Conservation (phyloP, 2,329 filamentous ascomycete genomes). For the Scortechinia acanthostroma region DNA sequence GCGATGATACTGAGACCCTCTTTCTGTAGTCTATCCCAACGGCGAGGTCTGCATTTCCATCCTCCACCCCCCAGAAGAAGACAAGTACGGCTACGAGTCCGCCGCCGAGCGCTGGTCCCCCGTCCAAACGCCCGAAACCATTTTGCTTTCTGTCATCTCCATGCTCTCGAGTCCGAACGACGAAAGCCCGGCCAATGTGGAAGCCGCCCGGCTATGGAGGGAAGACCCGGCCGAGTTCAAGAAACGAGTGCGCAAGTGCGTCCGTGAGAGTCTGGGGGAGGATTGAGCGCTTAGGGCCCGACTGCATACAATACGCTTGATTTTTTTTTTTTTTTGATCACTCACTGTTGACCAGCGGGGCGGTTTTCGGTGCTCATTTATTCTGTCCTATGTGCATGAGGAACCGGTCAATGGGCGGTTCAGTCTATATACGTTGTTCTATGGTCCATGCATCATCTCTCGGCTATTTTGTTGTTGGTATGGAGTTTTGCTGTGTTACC, state of each 20-base stretch:
- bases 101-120: conserved; percentile 67
- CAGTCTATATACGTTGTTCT: too few relatives aligned
- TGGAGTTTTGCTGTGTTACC: too few relatives aligned
- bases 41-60: conserved; percentile 72
- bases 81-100: conserved; percentile 67
- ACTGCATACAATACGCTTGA: too few relatives aligned
- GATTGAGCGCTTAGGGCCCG: too few relatives aligned
- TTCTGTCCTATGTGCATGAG: too few relatives aligned
- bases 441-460: too few relatives aligned
- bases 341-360: too few relatives aligned
- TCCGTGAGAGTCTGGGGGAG: conserved; percentile 52
- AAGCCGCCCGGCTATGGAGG: conserved; percentile 66
- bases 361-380: too few relatives aligned
- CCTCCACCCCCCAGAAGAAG: conserved; percentile 66
- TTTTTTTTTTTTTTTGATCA: too few relatives aligned
- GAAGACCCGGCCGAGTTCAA: conserved; percentile 53
- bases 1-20: background rate
- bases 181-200: conserved; percentile 68
- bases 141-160: conserved; percentile 64
- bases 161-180: conserved; percentile 70
- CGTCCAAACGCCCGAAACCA: conserved; percentile 71
- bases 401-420: too few relatives aligned
- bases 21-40: conserved; percentile 43
- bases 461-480: too few relatives aligned
- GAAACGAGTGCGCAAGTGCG: conserved; percentile 51